Base-by-base conservation (phyloP, 1,139 yeast species). In the Debaryomyces nepalensis region DNA sequence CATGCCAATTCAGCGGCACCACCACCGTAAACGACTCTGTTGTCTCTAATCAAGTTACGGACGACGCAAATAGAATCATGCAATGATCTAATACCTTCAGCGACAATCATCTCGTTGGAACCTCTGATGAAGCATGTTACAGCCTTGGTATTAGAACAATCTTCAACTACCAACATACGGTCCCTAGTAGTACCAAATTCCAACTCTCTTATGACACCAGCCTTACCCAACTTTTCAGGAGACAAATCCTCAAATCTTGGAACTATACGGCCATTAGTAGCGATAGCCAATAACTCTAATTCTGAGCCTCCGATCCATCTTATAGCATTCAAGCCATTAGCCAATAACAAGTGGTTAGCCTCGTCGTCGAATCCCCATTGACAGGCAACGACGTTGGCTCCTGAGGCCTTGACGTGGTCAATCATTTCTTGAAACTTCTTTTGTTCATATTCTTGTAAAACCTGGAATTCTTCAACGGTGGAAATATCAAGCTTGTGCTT, bases 281-380 rank as follows among this genome's bases (percentile, higher is more conserved):
- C 98, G 64, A 95, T 93, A 29, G 99, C 99, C 58, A 95, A 83
- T 51, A 89, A 79, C 70, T 93, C 99, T 55, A 93, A 78, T 61
- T 95, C 99, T 40, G 96, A 89, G 30, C 99, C 99, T 46, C 99
- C 99, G 43, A 95, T 96, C 99, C 99, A 95, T 74, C 99, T 84
- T 34, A 95, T 95, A 26, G 99, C 98, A 40, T 96, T 96, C 51
- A 93, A 77, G 33, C 87, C 80, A 65, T 91, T 89, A 55, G 95
- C 88, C 55, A 91, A 74, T 49, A 93, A 76, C 60, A 93, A 72
- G 66, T 95, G 97, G 68, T 93, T 95, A 33, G 99, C 99, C 71
- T 95, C 99, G 65, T 95, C 99, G 63, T 95, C 99, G 60, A 95
- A 95, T 10, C 99, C 99, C 99, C 99, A 93, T 72, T 93, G 99